Conservation (phyloP, 1,284 basidiomycete species). For the Blastosporella zonata region DNA sequence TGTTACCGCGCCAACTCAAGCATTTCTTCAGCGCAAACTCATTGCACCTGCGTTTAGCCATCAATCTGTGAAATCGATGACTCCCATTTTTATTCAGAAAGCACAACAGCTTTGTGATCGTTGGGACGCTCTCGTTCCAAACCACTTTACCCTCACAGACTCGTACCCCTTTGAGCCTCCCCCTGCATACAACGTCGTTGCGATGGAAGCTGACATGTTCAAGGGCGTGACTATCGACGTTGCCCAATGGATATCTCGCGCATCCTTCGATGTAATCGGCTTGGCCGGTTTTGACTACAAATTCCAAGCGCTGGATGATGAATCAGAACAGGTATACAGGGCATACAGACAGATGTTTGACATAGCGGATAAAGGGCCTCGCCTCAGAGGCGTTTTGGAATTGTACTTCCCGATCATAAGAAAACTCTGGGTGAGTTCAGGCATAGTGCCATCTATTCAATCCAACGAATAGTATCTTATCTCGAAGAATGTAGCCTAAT, state of each 20-base stretch:
- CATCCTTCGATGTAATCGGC: constrained; percentile 51
- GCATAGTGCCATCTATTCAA: neutral
- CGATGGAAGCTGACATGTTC: constrained; percentile 10
- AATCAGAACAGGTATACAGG: constrained; percentile 44
- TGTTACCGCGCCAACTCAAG: neutral
- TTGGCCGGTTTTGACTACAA: constrained; percentile 48
- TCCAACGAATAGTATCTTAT: neutral
- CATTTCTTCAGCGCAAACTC: constrained; percentile 34
- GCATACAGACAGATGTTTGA: constrained; percentile 49
- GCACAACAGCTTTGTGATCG: constrained; percentile 43
- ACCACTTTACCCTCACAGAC: constrained; percentile 9
- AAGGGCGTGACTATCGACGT: constrained; percentile 35
- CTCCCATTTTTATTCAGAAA: constrained; percentile 45
- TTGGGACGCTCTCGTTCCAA: constrained; percentile 36
- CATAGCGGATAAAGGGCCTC: constrained; percentile 39
- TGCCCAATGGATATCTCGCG: constrained; percentile 46
- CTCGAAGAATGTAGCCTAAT: constrained; percentile 32
- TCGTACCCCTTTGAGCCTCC: constrained; percentile 8
- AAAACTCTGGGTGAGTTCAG: constrained; percentile 38
- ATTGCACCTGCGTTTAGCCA: constrained; percentile 47
- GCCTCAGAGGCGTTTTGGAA: constrained; percentile 36
- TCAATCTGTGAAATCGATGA: constrained; percentile 39
- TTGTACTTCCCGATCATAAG: constrained; percentile 44
- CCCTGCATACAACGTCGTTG: constrained; percentile 13
- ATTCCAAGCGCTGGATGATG: constrained; percentile 45